Percentiles rank a stretch among this genome's conserved stretches.
Conservation (phyloP, 768 basidiomycete species). For the Arthromyces matolae region DNA sequence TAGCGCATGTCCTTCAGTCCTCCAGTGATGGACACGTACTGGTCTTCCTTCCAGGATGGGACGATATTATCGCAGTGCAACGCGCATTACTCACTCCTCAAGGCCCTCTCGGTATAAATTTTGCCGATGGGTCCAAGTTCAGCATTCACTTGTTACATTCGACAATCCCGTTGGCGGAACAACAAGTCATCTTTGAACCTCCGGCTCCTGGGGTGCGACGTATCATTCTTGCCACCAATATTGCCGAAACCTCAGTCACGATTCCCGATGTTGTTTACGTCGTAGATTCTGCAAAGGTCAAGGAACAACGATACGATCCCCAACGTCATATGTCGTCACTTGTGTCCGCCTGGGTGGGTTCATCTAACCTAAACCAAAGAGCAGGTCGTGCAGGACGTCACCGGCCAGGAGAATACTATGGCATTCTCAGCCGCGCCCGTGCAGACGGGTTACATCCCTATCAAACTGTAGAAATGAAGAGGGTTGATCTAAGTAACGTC, state of each 20-base stretch:
- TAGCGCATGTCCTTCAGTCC: conserved; percentile 69
- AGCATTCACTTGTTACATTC: conserved; percentile 86
- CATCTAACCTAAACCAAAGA: conserved; percentile 86
- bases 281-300: conserved; percentile 83
- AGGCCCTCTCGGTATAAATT: conserved; percentile 54
- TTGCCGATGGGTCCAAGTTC: conserved; percentile 55
- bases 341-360: conserved; percentile 87
- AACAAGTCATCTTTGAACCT: conserved; percentile 86
- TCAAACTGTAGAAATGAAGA: conserved; percentile 94
- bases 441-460: conserved; percentile 64
- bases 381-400: conserved; percentile 92
- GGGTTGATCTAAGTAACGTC: conserved; percentile 83
- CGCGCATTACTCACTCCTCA: conserved; percentile 50
- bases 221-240: conserved; percentile 90
- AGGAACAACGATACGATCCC: conserved; percentile 88
- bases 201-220: conserved; percentile 74
- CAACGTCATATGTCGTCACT: conserved; percentile 84
- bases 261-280: conserved; percentile 96
- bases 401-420: conserved; percentile 87
- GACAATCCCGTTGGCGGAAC: conserved; percentile 81
- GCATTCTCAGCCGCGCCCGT: conserved; percentile 66
- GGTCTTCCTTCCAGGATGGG: conserved; percentile 92
- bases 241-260: conserved; percentile 93
- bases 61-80: conserved; percentile 78
- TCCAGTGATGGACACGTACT: conserved; percentile 84